Evolutionary conservation across 768 basidiomycete genomes (phyloP), one percentile per base, ranked within the genome.

Genomic region (Pleurotus djamor): DNA sequence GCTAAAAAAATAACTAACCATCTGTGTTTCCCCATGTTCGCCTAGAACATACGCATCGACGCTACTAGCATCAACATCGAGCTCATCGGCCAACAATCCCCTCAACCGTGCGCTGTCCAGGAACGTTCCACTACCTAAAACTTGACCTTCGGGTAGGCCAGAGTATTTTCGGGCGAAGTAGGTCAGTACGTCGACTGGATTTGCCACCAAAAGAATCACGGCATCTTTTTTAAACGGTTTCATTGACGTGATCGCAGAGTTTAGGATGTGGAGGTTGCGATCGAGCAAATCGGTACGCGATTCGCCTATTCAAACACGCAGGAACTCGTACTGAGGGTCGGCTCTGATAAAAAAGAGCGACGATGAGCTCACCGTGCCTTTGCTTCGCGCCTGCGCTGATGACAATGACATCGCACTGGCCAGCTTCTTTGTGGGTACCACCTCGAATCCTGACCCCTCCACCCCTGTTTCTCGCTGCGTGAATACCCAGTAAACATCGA

Each of bases 351-450:
- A 28, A 28, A 28, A 28, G 21, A 28, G 21, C 21, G 21, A 28
- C 21, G 1, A 12, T 34, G 8, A 4, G 14, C 51, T 3, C 28
- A 52, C 51, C 51, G 14, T 52, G 51, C 16, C 62, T 52, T 59
- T 63, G 62, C 47, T 63, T 63, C 17, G 62, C 62, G 47, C 62
- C 62, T 5, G 62, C 62, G 6, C 59, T 63, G 55, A 63, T 52
- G 38, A 63, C 62, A 44, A 60, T 57, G 32, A 63, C 52, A 47
- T 63, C 56, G 55, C 62, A 57, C 50, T 63, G 62, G 8, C 59
- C 62, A 41, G 62, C 62, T 36, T 60, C 59, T 36, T 38, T 38
- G 49, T 43, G 35, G 4, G 59, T 60, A 10, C 48, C 52, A 5
- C 52, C 45, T 12, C 52, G 52, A 43, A 63, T 48, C 34, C 44